These are phyloP conservation scores for Fusarium sp. DNA, from an alignment of 2,329 filamentous ascomycete genomes.

Conservation along the genomic window DNA sequence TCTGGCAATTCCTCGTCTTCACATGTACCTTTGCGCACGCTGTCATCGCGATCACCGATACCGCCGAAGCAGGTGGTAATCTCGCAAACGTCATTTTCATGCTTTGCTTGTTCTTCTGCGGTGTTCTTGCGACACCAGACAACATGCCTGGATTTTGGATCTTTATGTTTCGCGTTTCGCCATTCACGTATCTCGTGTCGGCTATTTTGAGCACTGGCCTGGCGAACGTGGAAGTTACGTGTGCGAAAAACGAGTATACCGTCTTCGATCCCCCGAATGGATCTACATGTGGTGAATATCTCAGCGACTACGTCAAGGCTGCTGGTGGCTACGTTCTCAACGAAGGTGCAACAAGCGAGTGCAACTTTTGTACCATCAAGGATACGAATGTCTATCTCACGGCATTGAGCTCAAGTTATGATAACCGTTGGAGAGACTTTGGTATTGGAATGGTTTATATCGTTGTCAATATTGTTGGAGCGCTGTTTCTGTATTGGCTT, in stretches of 20 bases:
- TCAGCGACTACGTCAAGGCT: constrained; percentile 57
- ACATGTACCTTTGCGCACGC: constrained; percentile 75
- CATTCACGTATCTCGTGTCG: constrained; percentile 55
- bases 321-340: constrained; percentile 65
- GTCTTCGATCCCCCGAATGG: constrained; percentile 66
- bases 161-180: constrained; percentile 77
- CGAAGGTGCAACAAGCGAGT: constrained; percentile 54
- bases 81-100: constrained; percentile 74
- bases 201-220: constrained; percentile 46
- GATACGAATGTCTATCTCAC: constrained; percentile 56
- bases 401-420: constrained; percentile 57
- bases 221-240: constrained; percentile 52
- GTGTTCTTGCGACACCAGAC: constrained; percentile 68
- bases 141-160: constrained; percentile 77
- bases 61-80: constrained; percentile 74
- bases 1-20: constrained; percentile 74
- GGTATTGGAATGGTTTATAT: constrained; percentile 67
- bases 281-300: constrained; percentile 67
- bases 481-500: constrained; percentile 64
- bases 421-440: constrained; percentile 67
- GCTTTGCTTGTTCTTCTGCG: constrained; percentile 73
- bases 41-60: constrained; percentile 71
- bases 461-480: constrained; percentile 62
- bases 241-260: constrained; percentile 74
- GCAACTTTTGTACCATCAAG: constrained; percentile 58